phyloP scores from a whole-genome alignment of 495 filamentous ascomycete genomes.

The Aspergillus biplanus region DNA sequence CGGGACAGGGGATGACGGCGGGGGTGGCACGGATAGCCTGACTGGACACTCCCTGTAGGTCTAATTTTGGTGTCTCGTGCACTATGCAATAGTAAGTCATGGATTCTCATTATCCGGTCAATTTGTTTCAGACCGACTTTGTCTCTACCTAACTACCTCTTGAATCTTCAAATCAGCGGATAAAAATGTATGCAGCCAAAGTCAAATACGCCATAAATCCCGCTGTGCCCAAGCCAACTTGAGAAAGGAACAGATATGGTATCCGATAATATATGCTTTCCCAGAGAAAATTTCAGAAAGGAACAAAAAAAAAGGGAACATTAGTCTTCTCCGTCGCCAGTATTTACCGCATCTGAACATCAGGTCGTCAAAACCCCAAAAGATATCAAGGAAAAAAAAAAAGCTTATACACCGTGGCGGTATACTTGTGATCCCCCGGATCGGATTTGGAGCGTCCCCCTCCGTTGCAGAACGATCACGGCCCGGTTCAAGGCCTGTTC shows the following conservation, averaged over 20 bases:
- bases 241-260: conserved; percentile 12
- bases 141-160: not conserved
- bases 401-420: conserved; percentile 64
- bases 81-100: not conserved
- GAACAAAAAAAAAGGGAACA: conserved; percentile 12
- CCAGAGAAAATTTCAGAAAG: conserved; percentile 4
- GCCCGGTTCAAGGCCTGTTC: conserved; percentile 86
- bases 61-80: too few species aligned
- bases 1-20: too few species aligned
- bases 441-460: conserved; percentile 89
- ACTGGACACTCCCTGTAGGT: too few species aligned
- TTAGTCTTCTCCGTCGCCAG: conserved; percentile 15
- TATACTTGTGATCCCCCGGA: conserved; percentile 89
- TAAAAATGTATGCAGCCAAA: conserved; percentile 8
- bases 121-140: not conserved
- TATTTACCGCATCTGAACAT: conserved; percentile 12
- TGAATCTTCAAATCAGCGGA: too few species aligned
- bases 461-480: conserved; percentile 79
- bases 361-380: conserved; percentile 16
- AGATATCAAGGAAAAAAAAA: conserved; percentile 18
- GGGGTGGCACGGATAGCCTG: too few species aligned
- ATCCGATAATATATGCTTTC: conserved; percentile 14
- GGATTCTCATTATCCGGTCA: not conserved
- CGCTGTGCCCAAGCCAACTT: conserved; percentile 27
- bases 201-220: conserved; percentile 21